A percentile compares a stretch with the other conserved stretches of the same genome.
Evolutionary conservation across 73 alveolate species (phyloP).

Genomic region (Tetrahymena elliotti): DNA sequence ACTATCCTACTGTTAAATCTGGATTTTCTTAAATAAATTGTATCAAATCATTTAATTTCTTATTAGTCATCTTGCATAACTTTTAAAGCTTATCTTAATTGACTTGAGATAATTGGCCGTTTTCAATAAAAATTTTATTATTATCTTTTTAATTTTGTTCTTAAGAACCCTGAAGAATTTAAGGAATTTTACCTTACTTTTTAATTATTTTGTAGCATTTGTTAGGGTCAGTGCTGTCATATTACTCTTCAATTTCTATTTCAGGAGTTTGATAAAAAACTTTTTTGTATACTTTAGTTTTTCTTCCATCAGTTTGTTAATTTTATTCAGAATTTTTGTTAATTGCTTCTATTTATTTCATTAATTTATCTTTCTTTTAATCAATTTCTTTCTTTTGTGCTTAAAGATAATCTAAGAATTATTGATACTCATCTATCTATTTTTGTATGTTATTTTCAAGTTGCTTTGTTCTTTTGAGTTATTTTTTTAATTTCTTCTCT

Average conservation of each 20-base stretch:
- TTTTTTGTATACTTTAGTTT: not conserved
- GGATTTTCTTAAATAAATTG: not conserved
- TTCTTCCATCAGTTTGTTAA: not conserved
- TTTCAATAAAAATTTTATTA: not conserved
- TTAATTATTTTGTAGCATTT: not conserved
- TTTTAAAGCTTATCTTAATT: not conserved
- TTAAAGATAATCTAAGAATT: not conserved
- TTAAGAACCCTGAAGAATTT: not conserved
- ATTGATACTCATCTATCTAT: not conserved
- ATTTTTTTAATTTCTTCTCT: not conserved
- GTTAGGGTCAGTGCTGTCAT: not conserved
- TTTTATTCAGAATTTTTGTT: not conserved
- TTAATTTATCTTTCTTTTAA: not conserved
- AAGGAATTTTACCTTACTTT: not conserved
- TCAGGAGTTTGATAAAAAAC: not conserved
- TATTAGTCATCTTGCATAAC: too few species aligned
- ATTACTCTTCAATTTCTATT: not conserved
- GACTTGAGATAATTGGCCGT: not conserved
- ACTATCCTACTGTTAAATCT: too few species aligned
- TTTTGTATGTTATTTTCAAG: not conserved
- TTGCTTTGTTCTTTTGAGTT: not conserved
- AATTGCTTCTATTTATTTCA: not conserved
- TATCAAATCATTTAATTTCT: too few species aligned
- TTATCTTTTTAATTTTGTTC: not conserved
- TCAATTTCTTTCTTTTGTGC: not conserved